Evolutionary conservation across 495 filamentous ascomycete species (phyloP).

Genomic region (Aspergillus ostianus): DNA sequence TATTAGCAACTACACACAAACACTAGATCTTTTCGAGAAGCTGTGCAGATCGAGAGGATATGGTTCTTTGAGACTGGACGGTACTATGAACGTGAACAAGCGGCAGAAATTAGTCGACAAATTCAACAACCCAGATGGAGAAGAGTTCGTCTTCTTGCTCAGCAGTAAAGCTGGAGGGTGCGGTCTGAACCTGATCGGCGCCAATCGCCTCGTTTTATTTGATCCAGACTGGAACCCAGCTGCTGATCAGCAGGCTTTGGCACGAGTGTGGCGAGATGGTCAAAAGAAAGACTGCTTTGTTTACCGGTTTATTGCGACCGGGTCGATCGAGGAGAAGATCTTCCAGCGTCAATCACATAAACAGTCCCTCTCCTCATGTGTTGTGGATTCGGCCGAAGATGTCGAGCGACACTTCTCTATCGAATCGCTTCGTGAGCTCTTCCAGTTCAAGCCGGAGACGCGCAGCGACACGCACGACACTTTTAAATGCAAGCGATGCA

Average conservation of each 20-base stretch:
- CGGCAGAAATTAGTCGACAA: constrained; percentile 96
- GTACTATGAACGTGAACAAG: constrained; percentile 96
- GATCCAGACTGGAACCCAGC: constrained; percentile 99
- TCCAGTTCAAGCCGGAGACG: constrained; percentile 84
- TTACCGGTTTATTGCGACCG: constrained; percentile 96
- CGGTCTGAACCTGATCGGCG: constrained; percentile 94
- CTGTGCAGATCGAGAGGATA: constrained; percentile 85
- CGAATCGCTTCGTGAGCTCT: constrained; percentile 84
- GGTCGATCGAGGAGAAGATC: constrained; percentile 99
- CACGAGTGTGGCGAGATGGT: constrained; percentile 96
- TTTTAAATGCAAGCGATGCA: constrained; percentile 97
- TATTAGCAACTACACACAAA: constrained; percentile 97
- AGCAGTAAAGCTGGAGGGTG: constrained; percentile 95
- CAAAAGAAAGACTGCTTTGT: constrained; percentile 99
- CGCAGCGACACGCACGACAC: constrained; percentile 95
- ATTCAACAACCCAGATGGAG: constrained; percentile 92
- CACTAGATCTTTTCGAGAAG: constrained; percentile 89
- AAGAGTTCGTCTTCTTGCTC: constrained; percentile 93
- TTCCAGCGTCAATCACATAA: constrained; percentile 99
- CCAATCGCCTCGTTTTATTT: constrained; percentile 94
- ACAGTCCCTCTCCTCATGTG: constrained; percentile 91
- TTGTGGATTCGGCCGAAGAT: constrained; percentile 96
- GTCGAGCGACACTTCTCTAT: constrained; percentile 95
- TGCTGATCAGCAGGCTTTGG: constrained; percentile 94
- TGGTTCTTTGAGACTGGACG: constrained; percentile 85